Conservation (phyloP, 371 early-diverging fungal genomes). For the Mortierella sp. region DNA sequence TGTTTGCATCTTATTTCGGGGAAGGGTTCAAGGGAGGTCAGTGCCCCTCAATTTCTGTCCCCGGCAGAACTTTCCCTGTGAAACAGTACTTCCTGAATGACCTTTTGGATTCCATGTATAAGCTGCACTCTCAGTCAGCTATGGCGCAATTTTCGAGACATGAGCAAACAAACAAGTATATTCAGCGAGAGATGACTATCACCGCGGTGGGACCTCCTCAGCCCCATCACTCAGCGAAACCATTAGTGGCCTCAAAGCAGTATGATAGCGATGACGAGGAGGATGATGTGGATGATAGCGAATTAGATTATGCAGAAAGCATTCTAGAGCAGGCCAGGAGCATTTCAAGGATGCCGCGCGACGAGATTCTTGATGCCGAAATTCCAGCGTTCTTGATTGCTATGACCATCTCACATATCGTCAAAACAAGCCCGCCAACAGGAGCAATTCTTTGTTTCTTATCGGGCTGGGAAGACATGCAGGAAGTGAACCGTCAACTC, state of each 20-base stretch:
- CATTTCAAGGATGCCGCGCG: constrained; percentile 48
- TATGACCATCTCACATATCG: constrained; percentile 57
- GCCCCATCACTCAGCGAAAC: constrained; percentile 17
- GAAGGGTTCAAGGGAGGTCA: constrained; percentile 56
- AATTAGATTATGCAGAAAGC: constrained; percentile 50
- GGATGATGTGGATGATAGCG: constrained; percentile 57
- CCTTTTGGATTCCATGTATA: constrained; percentile 59
- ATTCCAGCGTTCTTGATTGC: constrained; percentile 57
- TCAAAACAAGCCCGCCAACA: constrained; percentile 35
- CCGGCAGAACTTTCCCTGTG: constrained; percentile 80
- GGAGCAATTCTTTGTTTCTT: constrained; percentile 84
- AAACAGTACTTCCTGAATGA: constrained; percentile 72
- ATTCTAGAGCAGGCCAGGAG: constrained; percentile 39
- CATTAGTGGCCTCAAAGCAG: constrained; percentile 5
- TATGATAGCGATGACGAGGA: constrained; percentile 55
- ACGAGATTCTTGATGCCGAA: constrained; percentile 57
- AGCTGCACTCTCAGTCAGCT: constrained; percentile 22
- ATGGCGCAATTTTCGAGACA: constrained; percentile 41
- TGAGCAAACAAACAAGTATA: constrained; percentile 53
- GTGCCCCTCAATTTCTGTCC: constrained; percentile 71
- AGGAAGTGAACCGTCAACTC: constrained; percentile 50
- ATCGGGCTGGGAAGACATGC: constrained; percentile 80
- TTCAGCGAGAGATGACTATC: constrained; percentile 58
- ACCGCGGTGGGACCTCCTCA: constrained; percentile 35
- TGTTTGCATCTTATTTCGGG: constrained; percentile 72